Conservation (phyloP, 495 filamentous ascomycete species). For the Daldinia grandis region DNA sequence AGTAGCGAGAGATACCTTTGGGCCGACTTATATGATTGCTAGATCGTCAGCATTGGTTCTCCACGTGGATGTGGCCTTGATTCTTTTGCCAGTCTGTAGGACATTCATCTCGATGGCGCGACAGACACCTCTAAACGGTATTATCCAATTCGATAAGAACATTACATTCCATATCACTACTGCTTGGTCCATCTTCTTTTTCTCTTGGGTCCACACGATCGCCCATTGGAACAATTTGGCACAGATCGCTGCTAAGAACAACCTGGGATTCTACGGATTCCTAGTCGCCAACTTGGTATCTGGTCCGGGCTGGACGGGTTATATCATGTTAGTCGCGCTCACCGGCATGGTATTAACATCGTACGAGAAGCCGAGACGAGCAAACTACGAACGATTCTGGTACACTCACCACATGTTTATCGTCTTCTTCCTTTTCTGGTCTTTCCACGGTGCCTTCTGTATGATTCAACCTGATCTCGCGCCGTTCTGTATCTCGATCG, state of each 20-base stretch:
- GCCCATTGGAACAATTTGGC: conserved; percentile 85
- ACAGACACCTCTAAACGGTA: conserved; percentile 77
- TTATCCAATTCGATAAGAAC: conserved; percentile 83
- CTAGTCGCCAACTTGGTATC: conserved; percentile 73
- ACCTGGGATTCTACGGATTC: conserved; percentile 75
- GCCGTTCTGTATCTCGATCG: conserved; percentile 70
- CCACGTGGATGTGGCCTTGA: conserved; percentile 77
- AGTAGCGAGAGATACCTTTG: conserved; percentile 68
- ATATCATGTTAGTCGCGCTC: conserved; percentile 75
- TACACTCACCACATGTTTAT: conserved; percentile 82
- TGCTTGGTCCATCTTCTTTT: conserved; percentile 83
- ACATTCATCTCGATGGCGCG: conserved; percentile 78
- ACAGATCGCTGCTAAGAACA: conserved; percentile 73
- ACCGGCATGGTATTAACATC: conserved; percentile 75
- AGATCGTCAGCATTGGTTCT: conserved; percentile 73
- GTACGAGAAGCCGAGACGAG: conserved; percentile 70
- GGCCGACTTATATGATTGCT: conserved; percentile 75
- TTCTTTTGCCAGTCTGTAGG: conserved; percentile 81
- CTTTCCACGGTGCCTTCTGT: conserved; percentile 80
- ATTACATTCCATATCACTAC: conserved; percentile 83
- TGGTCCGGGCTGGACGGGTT: conserved; percentile 81
- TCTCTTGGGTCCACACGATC: conserved; percentile 80
- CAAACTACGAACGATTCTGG: conserved; percentile 83
- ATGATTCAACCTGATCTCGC: conserved; percentile 81
- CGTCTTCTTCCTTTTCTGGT: conserved; percentile 84